phyloP scores from a whole-genome alignment of 257 asterid species.

The Solanum paucissectum region DNA sequence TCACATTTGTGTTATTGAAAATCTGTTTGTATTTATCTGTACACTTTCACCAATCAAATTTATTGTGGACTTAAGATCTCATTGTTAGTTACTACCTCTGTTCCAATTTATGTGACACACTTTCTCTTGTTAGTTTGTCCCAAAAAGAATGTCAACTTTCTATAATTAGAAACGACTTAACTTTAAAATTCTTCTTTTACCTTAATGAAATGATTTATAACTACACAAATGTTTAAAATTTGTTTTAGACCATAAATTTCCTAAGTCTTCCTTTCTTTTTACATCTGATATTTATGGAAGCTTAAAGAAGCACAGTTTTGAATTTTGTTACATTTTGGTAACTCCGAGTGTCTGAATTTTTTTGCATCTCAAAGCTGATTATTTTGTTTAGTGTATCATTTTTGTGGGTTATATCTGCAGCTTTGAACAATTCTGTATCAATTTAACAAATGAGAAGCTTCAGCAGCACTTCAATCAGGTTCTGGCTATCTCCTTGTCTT shows the following conservation, averaged over 20 bases:
- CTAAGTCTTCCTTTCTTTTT: background rate
- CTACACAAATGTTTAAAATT: background rate
- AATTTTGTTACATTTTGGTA: background rate
- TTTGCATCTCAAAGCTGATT: background rate
- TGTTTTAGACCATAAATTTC: background rate
- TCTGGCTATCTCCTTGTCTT: background rate
- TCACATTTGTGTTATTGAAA: background rate
- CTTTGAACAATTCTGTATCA: constrained; percentile 94
- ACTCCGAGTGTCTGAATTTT: background rate
- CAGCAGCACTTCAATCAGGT: constrained; percentile 99
- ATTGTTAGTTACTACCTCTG: background rate
- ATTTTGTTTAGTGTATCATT: background rate
- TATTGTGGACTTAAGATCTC: background rate
- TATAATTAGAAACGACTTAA: background rate
- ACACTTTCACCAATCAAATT: background rate
- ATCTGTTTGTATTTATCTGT: background rate
- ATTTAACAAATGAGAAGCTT: constrained; percentile 96
- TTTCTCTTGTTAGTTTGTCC: background rate
- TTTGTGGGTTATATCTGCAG: constrained; percentile 31
- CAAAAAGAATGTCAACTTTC: background rate
- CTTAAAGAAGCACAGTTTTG: background rate
- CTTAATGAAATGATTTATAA: background rate
- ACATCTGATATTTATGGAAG: background rate
- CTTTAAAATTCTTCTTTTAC: background rate
- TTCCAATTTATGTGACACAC: background rate